A percentile compares a stretch with the other conserved stretches of the same genome.
phyloP scores from a whole-genome alignment of 2,329 filamentous ascomycete species.

The Sporothrix humicola region DNA sequence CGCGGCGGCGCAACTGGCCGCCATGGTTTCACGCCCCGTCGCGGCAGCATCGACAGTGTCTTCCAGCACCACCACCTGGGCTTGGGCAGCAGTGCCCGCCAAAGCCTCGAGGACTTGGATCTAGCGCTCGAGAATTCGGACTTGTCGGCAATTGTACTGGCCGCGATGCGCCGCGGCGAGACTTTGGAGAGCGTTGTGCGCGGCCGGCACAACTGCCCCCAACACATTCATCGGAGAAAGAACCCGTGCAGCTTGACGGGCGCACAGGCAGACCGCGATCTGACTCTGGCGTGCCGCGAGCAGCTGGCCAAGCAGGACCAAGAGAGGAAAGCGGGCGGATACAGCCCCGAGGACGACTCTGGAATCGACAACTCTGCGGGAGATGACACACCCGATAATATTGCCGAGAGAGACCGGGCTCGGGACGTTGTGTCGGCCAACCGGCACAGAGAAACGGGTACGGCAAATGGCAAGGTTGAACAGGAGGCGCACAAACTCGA shows the following conservation, averaged over 20 bases:
- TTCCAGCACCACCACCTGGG: slow-evolving; percentile 35
- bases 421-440: neutral
- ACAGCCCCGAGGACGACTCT: neutral
- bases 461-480: neutral
- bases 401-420: too few relatives aligned
- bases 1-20: neutral
- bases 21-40: neutral
- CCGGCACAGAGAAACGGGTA: neutral
- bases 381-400: neutral
- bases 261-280: neutral
- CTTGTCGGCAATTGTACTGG: slow-evolving; percentile 53
- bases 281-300: neutral
- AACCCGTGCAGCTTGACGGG: slow-evolving; percentile 26
- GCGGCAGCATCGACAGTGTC: slow-evolving; percentile 28
- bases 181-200: slow-evolving; percentile 46
- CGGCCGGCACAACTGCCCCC: slow-evolving; percentile 37
- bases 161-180: slow-evolving; percentile 54
- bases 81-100: slow-evolving; percentile 44
- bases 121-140: slow-evolving; percentile 58
- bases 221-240: slow-evolving; percentile 23
- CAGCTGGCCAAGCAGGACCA: slow-evolving; percentile 18
- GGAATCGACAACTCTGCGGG: neutral
- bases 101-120: slow-evolving; percentile 47
- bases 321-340: neutral
- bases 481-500: slow-evolving; percentile 10